Percentiles rank a stretch among this genome's conserved stretches.
phyloP scores from a whole-genome alignment of 2,329 filamentous ascomycete genomes.

The Aspergillus transmontanensis region DNA sequence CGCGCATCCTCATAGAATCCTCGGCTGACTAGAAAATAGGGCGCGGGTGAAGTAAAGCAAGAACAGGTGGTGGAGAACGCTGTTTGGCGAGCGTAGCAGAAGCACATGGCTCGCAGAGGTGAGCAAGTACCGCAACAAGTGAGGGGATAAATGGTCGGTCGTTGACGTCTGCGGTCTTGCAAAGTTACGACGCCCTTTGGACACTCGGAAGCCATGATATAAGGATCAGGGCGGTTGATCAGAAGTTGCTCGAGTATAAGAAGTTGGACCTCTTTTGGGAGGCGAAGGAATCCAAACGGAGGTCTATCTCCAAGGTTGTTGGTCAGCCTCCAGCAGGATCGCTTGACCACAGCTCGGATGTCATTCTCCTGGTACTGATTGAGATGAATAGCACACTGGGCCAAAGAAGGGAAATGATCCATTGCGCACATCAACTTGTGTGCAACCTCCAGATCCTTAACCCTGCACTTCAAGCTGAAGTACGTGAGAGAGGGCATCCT shows the following conservation, averaged over 20 bases:
- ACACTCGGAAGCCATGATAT: constrained; percentile 11
- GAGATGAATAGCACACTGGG: constrained; percentile 26
- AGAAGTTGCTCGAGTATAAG: constrained; percentile 25
- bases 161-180: constrained; percentile 17
- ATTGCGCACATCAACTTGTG: constrained; percentile 17
- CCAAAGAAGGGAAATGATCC: constrained; percentile 24
- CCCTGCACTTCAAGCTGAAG: constrained; percentile 28
- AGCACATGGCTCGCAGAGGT: constrained; percentile 21
- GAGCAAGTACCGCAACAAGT: constrained; percentile 29
- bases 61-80: constrained; percentile 28
- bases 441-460: constrained; percentile 23
- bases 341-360: constrained; percentile 17
- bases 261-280: constrained; percentile 32
- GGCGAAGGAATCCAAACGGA: constrained; percentile 24
- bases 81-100: constrained; percentile 24
- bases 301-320: constrained; percentile 10
- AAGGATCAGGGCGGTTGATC: constrained; percentile 17
- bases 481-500: constrained; percentile 20
- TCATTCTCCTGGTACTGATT: constrained; percentile 15
- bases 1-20: constrained; percentile 26
- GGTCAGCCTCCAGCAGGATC: constrained; percentile 21
- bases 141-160: constrained; percentile 9
- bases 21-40: constrained; percentile 28
- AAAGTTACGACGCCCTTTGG: constrained; percentile 16
- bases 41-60: constrained; percentile 26